These are phyloP conservation scores for Pleomassaria siparia DNA, from an alignment of 2,329 filamentous ascomycete genomes.

Conservation along the genomic window DNA sequence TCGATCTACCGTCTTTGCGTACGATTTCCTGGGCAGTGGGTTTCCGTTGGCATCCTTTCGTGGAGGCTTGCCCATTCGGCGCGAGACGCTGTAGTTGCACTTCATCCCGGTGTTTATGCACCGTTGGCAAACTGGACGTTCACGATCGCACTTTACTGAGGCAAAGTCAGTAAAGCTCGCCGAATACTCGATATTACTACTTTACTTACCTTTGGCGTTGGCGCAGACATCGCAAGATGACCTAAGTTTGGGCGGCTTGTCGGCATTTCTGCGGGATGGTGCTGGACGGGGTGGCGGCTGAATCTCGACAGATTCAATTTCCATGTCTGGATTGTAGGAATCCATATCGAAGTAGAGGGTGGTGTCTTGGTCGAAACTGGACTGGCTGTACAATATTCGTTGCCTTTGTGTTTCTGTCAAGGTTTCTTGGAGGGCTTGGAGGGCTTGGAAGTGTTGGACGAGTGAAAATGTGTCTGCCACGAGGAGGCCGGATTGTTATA, in stretches of 20 bases:
- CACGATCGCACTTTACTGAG: conserved; percentile 11
- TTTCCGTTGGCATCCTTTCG: conserved; percentile 11
- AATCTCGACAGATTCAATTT: conserved; percentile 10
- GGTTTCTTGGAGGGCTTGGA: background rate
- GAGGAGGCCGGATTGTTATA: conserved; percentile 1
- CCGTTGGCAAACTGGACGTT: conserved; percentile 11
- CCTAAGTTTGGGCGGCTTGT: conserved; percentile 11
- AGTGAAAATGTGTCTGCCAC: background rate
- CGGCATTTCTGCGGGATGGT: conserved; percentile 9
- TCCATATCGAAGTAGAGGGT: conserved; percentile 5
- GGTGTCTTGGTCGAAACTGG: background rate
- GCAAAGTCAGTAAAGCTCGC: background rate
- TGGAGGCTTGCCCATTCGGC: conserved; percentile 14
- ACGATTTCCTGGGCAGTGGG: conserved; percentile 7
- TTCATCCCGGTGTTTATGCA: conserved; percentile 12
- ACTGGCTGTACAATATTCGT: background rate
- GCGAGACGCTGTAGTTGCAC: conserved; percentile 11
- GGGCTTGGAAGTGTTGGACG: background rate
- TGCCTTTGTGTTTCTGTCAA: background rate
- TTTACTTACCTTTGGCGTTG: conserved; percentile 7
- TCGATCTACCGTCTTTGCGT: conserved; percentile 5
- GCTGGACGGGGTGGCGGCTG: conserved; percentile 5
- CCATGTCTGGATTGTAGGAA: conserved; percentile 12
- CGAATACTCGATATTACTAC: background rate
- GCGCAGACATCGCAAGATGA: conserved; percentile 12